Evolutionary conservation across 108 stramenopile genomes (phyloP), one percentile per base, ranked within the genome.

Genomic region (Pseudonitzschia delicatissima): DNA sequence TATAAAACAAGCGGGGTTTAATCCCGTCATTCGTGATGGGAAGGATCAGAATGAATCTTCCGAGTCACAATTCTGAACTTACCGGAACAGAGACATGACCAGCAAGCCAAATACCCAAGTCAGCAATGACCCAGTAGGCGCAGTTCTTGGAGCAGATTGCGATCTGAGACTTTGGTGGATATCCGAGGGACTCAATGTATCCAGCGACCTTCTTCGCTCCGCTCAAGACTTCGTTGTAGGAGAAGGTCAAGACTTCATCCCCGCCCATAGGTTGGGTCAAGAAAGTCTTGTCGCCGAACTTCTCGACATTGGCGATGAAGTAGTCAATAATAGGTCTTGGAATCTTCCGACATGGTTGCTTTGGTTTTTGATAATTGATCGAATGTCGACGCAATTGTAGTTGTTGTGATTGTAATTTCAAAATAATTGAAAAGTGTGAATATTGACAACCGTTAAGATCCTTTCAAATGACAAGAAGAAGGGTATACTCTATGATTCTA

Each of bases 91-190:
- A 72, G 17, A 86, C 77, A 55, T 89, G 85, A 25, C 87, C 87
- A 45, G 83, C 66, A 70, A 89, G 74, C 85, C 81, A 81, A 64
- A 86, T 83, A 35, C 78, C 88, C 42, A 90, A 61, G 61, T 90
- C 88, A 32, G 88, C 88, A 72, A 90, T 87, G 67, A 90, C 68
- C 88, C 88, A 90, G 72, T 77, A 87, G 7, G 77, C 80, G 66
- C 88, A 90, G 64, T 90, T 90, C 77, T 90, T 90, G 57, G 64
- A 67, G 73, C 79, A 80, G 66, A 90, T 86, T 48, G 88, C 85
- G 55, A 90, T 85, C 57, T 90, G 81, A 17, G 80, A 81, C 63
- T 73, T 73, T 7, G 67, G 62, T 25, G 71, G 71, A 60, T 84
- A 68, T 8, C 62, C 37, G 15, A 84, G 57, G 32, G 69, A 72